phyloP scores from a whole-genome alignment of 129 eudicot genomes.

The Flaveria ramosissima region DNA sequence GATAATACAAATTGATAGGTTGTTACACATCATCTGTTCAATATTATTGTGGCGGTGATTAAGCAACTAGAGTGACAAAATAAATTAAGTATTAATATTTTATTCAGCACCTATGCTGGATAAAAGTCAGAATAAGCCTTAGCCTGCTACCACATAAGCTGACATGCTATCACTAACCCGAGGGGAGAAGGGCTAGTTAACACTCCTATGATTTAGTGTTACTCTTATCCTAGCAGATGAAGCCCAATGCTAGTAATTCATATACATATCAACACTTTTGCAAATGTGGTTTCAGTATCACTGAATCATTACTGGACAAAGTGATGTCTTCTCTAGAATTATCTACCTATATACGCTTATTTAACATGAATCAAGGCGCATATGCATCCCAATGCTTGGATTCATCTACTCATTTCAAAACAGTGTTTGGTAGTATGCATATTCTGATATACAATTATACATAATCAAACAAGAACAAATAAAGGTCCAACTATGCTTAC shows the following conservation, averaged over 20 bases:
- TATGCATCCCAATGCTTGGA: background rate
- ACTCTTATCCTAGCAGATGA: background rate
- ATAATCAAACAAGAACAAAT: slow-evolving; percentile 15
- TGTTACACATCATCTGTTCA: background rate
- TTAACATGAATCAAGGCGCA: slow-evolving; percentile 16
- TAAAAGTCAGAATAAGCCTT: background rate
- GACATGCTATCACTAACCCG: background rate
- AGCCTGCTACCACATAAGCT: background rate
- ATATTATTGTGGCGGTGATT: background rate
- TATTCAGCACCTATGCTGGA: background rate
- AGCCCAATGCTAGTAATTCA: background rate
- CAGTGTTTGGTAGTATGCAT: slow-evolving; percentile 5
- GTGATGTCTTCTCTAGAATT: background rate
- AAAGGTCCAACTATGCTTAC: background rate
- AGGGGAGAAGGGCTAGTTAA: background rate
- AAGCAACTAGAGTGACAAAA: slow-evolving; percentile 5
- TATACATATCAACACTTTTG: background rate
- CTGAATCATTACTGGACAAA: background rate
- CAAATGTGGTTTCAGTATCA: background rate
- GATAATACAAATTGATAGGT: slow-evolving; percentile 33
- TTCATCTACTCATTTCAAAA: background rate
- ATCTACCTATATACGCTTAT: background rate
- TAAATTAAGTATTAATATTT: background rate
- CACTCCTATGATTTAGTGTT: background rate
- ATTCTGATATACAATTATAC: background rate